These are phyloP conservation scores for Lasiodiplodia sp. DNA, from an alignment of 2,329 filamentous ascomycete species.

Conservation along the genomic window DNA sequence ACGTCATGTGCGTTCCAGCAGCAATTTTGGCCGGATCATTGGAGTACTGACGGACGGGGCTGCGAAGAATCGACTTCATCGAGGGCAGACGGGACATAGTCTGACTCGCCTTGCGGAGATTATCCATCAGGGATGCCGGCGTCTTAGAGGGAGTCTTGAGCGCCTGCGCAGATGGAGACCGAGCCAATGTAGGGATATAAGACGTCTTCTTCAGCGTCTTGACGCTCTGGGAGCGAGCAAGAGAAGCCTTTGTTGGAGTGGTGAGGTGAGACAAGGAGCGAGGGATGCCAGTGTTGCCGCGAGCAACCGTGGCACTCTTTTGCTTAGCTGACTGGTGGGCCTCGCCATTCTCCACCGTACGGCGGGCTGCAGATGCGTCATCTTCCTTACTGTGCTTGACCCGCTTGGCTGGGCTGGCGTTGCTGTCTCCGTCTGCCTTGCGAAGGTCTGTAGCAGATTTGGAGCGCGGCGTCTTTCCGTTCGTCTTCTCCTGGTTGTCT, in stretches of 20 bases:
- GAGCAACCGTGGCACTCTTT: conserved; percentile 52
- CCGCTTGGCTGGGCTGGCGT: conserved; percentile 67
- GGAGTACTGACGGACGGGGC: conserved; percentile 65
- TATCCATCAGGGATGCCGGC: conserved; percentile 48
- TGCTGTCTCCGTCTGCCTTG: conserved; percentile 41
- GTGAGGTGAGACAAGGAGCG: conserved; percentile 59
- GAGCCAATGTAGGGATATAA: conserved; percentile 61
- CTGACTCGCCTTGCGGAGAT: conserved; percentile 49
- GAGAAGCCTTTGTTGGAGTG: conserved; percentile 80
- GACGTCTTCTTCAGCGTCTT: conserved; percentile 55
- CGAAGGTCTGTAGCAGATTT: conserved; percentile 39
- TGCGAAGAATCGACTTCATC: conserved; percentile 70
- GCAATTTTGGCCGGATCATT: conserved; percentile 66
- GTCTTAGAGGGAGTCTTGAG: conserved; percentile 46
- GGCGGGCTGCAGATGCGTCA: conserved; percentile 72
- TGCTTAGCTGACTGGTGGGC: conserved; percentile 58
- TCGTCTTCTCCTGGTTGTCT: conserved; percentile 63
- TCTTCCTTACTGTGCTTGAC: conserved; percentile 71
- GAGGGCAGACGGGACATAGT: conserved; percentile 60
- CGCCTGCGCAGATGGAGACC: conserved; percentile 62
- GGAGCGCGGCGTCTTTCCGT: conserved; percentile 45
- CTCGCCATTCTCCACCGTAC: conserved; percentile 48
- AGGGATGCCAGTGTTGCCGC: conserved; percentile 50
- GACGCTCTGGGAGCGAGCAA: conserved; percentile 66
- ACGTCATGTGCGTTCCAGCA: conserved; percentile 63